A percentile compares a stretch with the other conserved stretches of the same genome.
These are phyloP conservation scores for Pythium pyrilobum DNA, from an alignment of 352 stramenopile species.

Conservation along the genomic window DNA sequence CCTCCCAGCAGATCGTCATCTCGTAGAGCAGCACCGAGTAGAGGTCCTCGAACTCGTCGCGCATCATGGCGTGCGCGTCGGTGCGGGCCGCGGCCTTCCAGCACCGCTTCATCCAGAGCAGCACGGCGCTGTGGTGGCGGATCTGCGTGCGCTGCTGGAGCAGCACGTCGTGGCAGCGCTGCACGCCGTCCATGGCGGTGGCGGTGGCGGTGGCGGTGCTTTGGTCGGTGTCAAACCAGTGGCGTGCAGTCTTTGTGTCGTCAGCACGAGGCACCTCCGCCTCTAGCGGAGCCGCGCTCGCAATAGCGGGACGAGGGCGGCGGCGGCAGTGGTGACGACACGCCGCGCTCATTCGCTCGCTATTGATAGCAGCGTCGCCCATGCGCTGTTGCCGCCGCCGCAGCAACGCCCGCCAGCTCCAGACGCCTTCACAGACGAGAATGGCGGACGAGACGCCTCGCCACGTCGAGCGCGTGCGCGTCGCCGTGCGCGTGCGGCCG, in stretches of 20 bases:
- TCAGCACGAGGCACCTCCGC: too few relatives aligned
- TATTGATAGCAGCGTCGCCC: too few relatives aligned
- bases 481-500: conserved; percentile 76
- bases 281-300: too few relatives aligned
- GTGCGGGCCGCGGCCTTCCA: conserved; percentile 25
- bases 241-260: too few relatives aligned
- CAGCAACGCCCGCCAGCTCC: too few relatives aligned
- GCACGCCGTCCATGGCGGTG: conserved; percentile 29
- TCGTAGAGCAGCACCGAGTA: conserved; percentile 53
- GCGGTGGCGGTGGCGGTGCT: too few relatives aligned
- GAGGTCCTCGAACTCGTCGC: conserved; percentile 37
- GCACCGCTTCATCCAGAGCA: conserved; percentile 37
- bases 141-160: conserved; percentile 45
- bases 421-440: too few relatives aligned
- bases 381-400: too few relatives aligned
- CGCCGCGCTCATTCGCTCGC: too few relatives aligned
- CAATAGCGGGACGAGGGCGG: too few relatives aligned
- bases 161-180: conserved; percentile 32
- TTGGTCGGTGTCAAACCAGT: too few relatives aligned
- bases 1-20: conserved; percentile 60
- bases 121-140: conserved; percentile 30
- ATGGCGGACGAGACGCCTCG: conserved; percentile 8
- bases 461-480: conserved; percentile 52
- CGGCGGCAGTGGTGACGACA: too few relatives aligned
- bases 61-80: conserved; percentile 16